These are phyloP conservation scores for barley (Hordeum vulgare) DNA, from an alignment of 176 grass and related monocot species.

Conservation along the genomic window DNA sequence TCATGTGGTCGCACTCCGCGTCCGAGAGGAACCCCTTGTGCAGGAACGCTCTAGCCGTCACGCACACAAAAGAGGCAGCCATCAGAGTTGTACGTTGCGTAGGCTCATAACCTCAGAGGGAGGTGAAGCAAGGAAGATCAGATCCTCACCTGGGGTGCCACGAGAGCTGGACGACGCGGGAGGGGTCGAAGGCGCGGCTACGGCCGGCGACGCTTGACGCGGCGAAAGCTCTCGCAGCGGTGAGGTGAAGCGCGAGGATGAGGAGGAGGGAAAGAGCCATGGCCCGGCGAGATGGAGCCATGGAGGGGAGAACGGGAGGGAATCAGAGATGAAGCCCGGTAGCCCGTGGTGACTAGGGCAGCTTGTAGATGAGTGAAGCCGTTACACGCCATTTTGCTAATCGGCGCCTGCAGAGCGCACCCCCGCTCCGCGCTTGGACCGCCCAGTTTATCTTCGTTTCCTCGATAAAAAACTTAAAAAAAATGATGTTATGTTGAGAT, in stretches of 20 bases:
- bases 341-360: neutral
- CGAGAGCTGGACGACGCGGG: conserved; percentile 68
- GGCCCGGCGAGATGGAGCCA: conserved; percentile 23
- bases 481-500: too few relatives aligned
- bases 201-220: neutral
- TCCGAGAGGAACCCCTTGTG: conserved; percentile 75
- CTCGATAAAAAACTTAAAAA: too few relatives aligned
- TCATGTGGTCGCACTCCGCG: conserved; percentile 77
- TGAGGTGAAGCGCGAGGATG: conserved; percentile 20
- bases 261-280: conserved; percentile 23
- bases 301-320: neutral
- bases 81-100: neutral
- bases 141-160: conserved; percentile 66
- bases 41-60: conserved; percentile 52
- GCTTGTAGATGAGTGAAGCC: too few relatives aligned
- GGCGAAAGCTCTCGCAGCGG: neutral
- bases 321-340: neutral
- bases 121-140: neutral
- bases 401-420: too few relatives aligned
- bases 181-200: conserved; percentile 40
- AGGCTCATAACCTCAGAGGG: neutral
- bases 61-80: neutral
- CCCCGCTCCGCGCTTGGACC: too few relatives aligned
- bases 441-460: too few relatives aligned
- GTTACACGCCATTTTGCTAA: too few relatives aligned